Percentiles rank a stretch among this genome's conserved stretches.
phyloP scores from a whole-genome alignment of 73 alveolate species.

The Diophrys appendiculata region DNA sequence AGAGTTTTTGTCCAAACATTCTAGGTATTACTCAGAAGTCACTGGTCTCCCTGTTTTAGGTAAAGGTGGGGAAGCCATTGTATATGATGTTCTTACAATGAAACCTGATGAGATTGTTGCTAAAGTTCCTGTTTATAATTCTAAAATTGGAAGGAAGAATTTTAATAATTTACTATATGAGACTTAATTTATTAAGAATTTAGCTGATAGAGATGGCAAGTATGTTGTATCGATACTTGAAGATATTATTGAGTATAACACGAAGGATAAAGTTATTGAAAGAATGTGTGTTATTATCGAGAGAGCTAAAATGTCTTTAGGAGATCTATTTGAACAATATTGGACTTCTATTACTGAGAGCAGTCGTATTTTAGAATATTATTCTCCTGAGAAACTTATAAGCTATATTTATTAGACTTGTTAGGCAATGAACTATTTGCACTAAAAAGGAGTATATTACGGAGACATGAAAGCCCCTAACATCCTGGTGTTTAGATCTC shows the following conservation, averaged over 20 bases:
- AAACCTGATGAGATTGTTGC: conserved; percentile 25
- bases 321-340: background rate
- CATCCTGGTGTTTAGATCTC: conserved; percentile 23
- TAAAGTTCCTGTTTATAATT: conserved; percentile 18
- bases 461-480: conserved; percentile 46
- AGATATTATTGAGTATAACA: conserved; percentile 36
- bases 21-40: conserved; percentile 9
- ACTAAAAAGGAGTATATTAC: conserved; percentile 15
- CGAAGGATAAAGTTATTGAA: conserved; percentile 6
- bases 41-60: conserved; percentile 5
- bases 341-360: conserved; percentile 19
- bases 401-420: conserved; percentile 17
- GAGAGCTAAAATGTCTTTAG: conserved; percentile 25
- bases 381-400: conserved; percentile 26
- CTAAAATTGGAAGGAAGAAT: background rate
- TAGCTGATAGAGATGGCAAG: background rate
- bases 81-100: background rate
- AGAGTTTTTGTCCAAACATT: conserved; percentile 12
- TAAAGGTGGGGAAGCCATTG: conserved; percentile 38
- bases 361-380: conserved; percentile 8
- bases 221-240: conserved; percentile 19
- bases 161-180: conserved; percentile 24
- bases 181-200: conserved; percentile 14
- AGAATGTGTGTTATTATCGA: conserved; percentile 34
- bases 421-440: conserved; percentile 22